Evolutionary conservation across 2,329 filamentous ascomycete species (phyloP), one percentile per base, ranked within the genome.

Genomic region (Colletotrichum ledebouriae): DNA sequence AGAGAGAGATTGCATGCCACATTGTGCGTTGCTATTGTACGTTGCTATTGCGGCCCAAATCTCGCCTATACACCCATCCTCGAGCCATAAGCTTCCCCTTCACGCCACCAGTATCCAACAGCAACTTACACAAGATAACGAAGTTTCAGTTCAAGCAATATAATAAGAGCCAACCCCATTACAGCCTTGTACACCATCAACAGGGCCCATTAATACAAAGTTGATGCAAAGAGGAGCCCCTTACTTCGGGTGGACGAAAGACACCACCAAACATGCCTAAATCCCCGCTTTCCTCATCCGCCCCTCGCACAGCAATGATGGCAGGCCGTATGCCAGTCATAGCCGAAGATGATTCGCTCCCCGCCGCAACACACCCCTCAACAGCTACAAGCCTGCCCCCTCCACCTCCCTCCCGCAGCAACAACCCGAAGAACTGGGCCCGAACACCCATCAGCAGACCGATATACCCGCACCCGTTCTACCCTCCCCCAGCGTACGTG

Each of bases 311-410:
- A 53, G 73, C 75, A 49, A 70, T 75, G 55, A 72, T 70, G 69
- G 72, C 76, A 56, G 74, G 75, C 39, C 73, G 74, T 42, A 76
- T 82, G 74, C 79, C 80, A 20, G 74, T 79, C 61, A 79, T 82
- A 62, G 74, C 74, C 34, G 80, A 82, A 73, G 75, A 80, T 69
- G 76, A 78, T 46, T 46, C 63, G 6, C 17, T 63, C 29, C 37
- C 63, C 2, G 20, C 50, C 34, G 15, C 33, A n/a, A 33, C 42
- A n/a, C 34, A 12, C 15, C 62, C 66, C 7, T 22, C 62, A 6
- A 10, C 7, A 3, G 47, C 55, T 13, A 17, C 55, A 15, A 9
- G 37, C 1, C 25, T 69, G 6, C 61, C 62, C 1, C 56, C 56
- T 25, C 33, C 61, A 4, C 42, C 61, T 25, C 56, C 66, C 12